Conservation (phyloP, 1,139 yeast genomes). For the Geotrichum europaeum region DNA sequence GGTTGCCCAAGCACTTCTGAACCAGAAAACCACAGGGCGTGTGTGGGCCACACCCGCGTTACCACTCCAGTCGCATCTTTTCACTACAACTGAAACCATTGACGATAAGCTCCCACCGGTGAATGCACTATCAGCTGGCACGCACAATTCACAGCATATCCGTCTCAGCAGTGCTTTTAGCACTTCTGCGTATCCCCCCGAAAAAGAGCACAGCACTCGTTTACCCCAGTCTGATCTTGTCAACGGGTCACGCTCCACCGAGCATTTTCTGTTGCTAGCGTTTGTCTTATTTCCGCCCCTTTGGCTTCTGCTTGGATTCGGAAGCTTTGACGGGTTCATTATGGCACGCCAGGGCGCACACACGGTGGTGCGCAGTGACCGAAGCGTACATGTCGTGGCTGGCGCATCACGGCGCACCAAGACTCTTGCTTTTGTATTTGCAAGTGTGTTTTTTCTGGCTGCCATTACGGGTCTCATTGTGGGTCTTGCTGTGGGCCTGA, state of each 20-base stretch:
- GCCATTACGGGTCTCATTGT: conserved; percentile 16
- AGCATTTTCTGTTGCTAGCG: conserved; percentile 9
- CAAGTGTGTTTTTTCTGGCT: conserved; percentile 9
- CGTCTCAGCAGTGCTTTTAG: not conserved
- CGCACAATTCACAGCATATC: not conserved
- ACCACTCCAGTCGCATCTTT: not conserved
- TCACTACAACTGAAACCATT: not conserved
- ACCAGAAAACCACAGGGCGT: not conserved
- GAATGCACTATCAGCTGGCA: not conserved
- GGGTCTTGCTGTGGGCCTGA: conserved; percentile 16
- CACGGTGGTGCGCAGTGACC: not conserved
- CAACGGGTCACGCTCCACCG: conserved; percentile 1
- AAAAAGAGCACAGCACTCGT: not conserved
- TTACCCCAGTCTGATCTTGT: not conserved
- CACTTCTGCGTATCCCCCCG: not conserved
- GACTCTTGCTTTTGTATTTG: conserved; percentile 11
- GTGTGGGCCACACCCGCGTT: not conserved
- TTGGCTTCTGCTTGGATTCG: conserved; percentile 18
- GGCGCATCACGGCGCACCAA: conserved; percentile 14
- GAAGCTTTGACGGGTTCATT: conserved; percentile 14
- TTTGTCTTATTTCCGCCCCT: conserved; percentile 17
- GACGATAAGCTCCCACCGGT: not conserved
- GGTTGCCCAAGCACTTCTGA: conserved; percentile 7
- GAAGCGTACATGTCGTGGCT: not conserved
- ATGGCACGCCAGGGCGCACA: conserved; percentile 1